These are phyloP conservation scores for Trametes cinnabarina DNA, from an alignment of 768 basidiomycete genomes.

Conservation along the genomic window DNA sequence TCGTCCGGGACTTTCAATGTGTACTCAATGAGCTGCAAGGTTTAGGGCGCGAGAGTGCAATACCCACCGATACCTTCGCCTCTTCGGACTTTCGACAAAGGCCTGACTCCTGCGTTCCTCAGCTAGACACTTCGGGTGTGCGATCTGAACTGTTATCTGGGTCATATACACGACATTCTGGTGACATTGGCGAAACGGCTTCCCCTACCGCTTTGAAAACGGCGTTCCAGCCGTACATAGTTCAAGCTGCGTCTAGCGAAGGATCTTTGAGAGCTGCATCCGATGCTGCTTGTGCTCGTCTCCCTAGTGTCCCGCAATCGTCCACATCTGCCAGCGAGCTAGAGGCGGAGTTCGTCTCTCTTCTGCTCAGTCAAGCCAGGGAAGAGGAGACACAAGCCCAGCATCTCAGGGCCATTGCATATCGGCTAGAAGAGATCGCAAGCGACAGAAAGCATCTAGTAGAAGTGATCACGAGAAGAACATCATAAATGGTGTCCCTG, in stretches of 20 bases:
- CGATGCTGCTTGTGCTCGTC: not conserved
- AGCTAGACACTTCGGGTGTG: not conserved
- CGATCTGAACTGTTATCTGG: not conserved
- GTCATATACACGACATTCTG: too few species aligned
- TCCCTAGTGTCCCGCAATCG: not conserved
- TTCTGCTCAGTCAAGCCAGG: conserved; percentile 11
- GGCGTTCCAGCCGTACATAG: too few species aligned
- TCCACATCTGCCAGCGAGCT: conserved; percentile 1
- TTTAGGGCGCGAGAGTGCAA: not conserved
- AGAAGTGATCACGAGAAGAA: not conserved
- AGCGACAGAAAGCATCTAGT: conserved; percentile 9
- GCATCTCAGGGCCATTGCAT: conserved; percentile 11
- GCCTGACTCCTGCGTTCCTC: too few species aligned
- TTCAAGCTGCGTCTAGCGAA: too few species aligned
- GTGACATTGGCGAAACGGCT: too few species aligned
- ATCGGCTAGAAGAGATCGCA: conserved; percentile 9
- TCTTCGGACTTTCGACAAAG: not conserved
- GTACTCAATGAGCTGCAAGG: conserved; percentile 19
- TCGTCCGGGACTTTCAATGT: conserved; percentile 19
- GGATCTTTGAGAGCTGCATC: not conserved
- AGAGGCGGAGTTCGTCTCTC: conserved; percentile 9
- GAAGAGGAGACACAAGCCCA: conserved; percentile 14
- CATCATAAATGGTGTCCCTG: not conserved
- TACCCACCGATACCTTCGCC: not conserved
- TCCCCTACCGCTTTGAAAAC: too few species aligned